Percentiles rank a stretch among this genome's conserved stretches.
Evolutionary conservation across 2,329 filamentous ascomycete genomes (phyloP).

Genomic region (Beauveria sp.): DNA sequence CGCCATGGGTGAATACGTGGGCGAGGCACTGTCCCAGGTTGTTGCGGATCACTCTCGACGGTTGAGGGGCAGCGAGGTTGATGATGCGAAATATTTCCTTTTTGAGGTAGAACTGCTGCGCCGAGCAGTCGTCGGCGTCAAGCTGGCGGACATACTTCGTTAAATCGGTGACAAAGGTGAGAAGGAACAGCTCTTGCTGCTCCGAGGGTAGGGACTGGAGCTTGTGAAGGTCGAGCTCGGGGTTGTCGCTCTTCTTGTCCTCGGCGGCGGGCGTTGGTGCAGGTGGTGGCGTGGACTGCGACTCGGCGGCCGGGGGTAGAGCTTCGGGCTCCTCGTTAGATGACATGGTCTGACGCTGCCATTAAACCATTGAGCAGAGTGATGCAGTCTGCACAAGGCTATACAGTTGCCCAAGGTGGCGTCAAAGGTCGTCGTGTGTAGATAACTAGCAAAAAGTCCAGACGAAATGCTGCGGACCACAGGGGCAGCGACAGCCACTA

Average conservation of each 20-base stretch:
- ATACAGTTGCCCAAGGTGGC: background rate
- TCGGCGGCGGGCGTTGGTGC: constrained; percentile 18
- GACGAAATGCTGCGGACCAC: background rate
- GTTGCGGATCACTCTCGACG: constrained; percentile 82
- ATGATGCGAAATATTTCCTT: constrained; percentile 92
- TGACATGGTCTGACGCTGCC: constrained; percentile 25
- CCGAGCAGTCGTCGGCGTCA: constrained; percentile 70
- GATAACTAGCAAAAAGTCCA: background rate
- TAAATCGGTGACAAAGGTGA: constrained; percentile 80
- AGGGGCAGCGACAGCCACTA: constrained; percentile 5
- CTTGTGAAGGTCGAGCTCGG: constrained; percentile 83
- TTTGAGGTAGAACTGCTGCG: constrained; percentile 87
- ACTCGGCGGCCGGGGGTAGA: constrained; percentile 16
- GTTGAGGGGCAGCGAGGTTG: constrained; percentile 72
- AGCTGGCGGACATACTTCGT: constrained; percentile 71
- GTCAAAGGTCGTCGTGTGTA: constrained; percentile 5
- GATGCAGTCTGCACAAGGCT: background rate
- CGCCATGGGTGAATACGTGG: constrained; percentile 74
- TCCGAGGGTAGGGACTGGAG: constrained; percentile 83
- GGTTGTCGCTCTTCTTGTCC: constrained; percentile 41
- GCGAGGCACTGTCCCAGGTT: constrained; percentile 80
- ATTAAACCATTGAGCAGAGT: constrained; percentile 2
- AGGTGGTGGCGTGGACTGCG: constrained; percentile 29
- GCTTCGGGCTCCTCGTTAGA: constrained; percentile 29
- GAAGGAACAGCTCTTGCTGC: constrained; percentile 89